These are phyloP conservation scores for Parsonsia alboflavescens DNA, from an alignment of 257 asterid genomes.

Conservation along the genomic window DNA sequence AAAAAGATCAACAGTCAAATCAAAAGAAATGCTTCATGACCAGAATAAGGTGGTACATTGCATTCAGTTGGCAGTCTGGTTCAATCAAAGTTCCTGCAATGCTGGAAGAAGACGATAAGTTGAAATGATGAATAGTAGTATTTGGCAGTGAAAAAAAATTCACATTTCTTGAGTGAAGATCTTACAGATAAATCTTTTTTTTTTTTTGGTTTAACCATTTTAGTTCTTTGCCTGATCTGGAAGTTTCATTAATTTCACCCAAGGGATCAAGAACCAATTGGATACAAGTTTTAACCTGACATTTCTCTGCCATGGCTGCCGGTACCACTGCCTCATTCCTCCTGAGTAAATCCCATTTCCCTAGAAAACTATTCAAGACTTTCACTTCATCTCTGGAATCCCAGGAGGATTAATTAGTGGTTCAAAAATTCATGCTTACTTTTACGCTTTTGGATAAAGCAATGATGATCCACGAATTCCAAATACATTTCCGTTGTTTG, in stretches of 20 bases:
- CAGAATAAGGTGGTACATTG: conserved; percentile 8
- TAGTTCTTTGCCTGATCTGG: too few relatives aligned
- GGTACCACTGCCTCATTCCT: neutral
- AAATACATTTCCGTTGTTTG: neutral
- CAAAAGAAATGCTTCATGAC: neutral
- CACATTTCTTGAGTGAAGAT: too few relatives aligned
- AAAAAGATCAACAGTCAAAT: conserved; percentile 25
- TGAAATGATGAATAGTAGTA: neutral
- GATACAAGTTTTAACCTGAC: neutral
- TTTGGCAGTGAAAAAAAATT: too few relatives aligned
- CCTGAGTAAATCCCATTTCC: neutral
- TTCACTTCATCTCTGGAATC: too few relatives aligned
- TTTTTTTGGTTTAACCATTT: too few relatives aligned
- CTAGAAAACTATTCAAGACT: neutral
- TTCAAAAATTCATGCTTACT: neutral
- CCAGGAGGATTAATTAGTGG: neutral
- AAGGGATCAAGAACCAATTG: neutral
- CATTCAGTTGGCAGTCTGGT: conserved; percentile 17
- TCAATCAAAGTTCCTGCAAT: conserved; percentile 5
- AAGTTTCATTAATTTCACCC: neutral
- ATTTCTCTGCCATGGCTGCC: neutral
- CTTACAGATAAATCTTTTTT: too few relatives aligned
- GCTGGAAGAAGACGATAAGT: neutral
- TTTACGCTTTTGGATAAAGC: too few relatives aligned
- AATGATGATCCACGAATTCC: too few relatives aligned